Percentiles rank a stretch among this genome's conserved stretches.
Evolutionary conservation across 768 basidiomycete species (phyloP).

Genomic region (Baorangia bicolor): DNA sequence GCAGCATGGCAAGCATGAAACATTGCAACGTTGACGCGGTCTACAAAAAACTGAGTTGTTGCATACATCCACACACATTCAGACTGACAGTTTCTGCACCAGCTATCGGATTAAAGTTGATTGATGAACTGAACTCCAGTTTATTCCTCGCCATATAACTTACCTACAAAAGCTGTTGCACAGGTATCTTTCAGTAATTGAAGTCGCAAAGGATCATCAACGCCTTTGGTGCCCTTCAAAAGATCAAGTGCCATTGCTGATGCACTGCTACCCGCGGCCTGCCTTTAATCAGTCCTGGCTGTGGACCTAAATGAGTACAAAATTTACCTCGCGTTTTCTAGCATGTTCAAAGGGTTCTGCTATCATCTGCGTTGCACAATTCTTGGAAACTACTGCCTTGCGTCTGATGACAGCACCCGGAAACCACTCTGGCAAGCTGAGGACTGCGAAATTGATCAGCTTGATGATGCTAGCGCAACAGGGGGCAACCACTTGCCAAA

Average conservation of each 20-base stretch:
- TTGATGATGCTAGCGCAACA: not conserved
- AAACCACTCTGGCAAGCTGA: conserved; percentile 24
- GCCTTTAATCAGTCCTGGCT: not conserved
- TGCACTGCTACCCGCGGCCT: conserved; percentile 11
- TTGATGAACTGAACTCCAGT: not conserved
- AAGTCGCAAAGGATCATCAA: conserved; percentile 8
- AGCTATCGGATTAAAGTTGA: conserved; percentile 5
- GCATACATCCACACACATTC: not conserved
- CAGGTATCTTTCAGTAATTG: conserved; percentile 11
- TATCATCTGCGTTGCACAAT: conserved; percentile 13
- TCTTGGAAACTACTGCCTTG: conserved; percentile 10
- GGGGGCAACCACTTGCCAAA: conserved; percentile 12
- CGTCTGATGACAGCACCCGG: conserved; percentile 29
- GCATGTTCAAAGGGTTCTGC: conserved; percentile 16
- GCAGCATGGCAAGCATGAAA: conserved; percentile 35
- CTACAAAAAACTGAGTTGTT: not conserved
- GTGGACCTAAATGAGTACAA: not conserved
- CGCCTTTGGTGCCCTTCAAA: not conserved
- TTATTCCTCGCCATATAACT: not conserved
- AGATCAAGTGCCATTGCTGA: conserved; percentile 18
- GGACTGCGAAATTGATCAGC: conserved; percentile 11
- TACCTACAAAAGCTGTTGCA: conserved; percentile 17
- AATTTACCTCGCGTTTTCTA: conserved; percentile 9
- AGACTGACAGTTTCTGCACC: conserved; percentile 20
- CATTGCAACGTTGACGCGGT: conserved; percentile 7